Conservation (phyloP, 768 basidiomycete genomes). For the Bullera alba region DNA sequence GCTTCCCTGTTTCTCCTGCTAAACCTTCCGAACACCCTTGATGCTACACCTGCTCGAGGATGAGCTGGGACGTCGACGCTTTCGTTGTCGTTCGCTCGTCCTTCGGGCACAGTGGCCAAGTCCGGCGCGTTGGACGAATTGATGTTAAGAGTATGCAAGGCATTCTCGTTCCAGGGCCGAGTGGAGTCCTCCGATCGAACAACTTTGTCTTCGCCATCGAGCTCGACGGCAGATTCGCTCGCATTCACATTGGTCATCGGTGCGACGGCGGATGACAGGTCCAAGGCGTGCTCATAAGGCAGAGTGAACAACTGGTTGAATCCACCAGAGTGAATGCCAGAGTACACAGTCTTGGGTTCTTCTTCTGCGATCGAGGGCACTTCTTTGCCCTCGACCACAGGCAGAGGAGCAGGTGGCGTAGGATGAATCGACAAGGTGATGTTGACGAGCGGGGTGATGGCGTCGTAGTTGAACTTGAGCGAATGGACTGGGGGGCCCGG, state of each 20-base stretch:
- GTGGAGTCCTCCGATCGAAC: conserved; percentile 16
- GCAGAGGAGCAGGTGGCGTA: conserved; percentile 47
- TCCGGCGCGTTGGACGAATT: conserved; percentile 7
- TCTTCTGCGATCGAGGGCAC: conserved; percentile 54
- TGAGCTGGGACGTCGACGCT: conserved; percentile 5
- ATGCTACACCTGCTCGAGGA: conserved; percentile 9
- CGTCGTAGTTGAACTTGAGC: conserved; percentile 87
- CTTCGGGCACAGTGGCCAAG: conserved; percentile 32
- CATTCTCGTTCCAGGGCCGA: conserved; percentile 15
- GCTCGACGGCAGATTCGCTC: conserved; percentile 3
- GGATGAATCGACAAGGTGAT: conserved; percentile 72
- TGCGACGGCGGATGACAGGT: conserved; percentile 53
- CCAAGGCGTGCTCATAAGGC: conserved; percentile 70
- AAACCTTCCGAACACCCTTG: conserved; percentile 23
- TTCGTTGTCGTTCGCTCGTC: conserved; percentile 7
- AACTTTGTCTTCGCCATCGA: conserved; percentile 5
- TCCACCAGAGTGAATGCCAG: conserved; percentile 67
- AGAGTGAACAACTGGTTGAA: conserved; percentile 68
- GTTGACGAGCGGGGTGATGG: conserved; percentile 75
- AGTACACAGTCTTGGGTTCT: conserved; percentile 53
- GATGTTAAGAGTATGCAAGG: conserved; percentile 6
- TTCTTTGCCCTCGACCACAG: conserved; percentile 20
- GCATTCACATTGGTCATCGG: conserved; percentile 2
- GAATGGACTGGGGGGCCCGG: conserved; percentile 61
- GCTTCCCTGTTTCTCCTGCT: conserved; percentile 18